phyloP scores from a whole-genome alignment of 352 stramenopile species.

The Globisporangium paroecandrum region DNA sequence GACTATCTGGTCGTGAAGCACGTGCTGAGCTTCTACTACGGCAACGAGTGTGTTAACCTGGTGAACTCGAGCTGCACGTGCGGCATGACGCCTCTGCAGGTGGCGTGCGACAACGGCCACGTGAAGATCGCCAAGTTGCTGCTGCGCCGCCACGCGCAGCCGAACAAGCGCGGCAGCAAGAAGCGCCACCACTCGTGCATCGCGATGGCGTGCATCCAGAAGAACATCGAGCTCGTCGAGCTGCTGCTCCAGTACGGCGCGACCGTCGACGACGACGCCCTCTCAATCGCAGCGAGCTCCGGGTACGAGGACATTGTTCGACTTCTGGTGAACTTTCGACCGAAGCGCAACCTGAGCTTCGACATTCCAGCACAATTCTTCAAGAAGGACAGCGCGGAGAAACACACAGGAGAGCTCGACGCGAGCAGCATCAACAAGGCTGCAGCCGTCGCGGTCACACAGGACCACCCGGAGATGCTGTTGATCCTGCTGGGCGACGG shows the following conservation, averaged over 20 bases:
- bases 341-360: conserved; percentile 19
- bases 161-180: conserved; percentile 43
- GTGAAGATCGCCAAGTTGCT: conserved; percentile 56
- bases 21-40: conserved; percentile 63
- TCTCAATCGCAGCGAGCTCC: conserved; percentile 38
- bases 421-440: conserved; percentile 35
- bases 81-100: conserved; percentile 67
- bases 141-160: conserved; percentile 52
- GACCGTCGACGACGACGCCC: conserved; percentile 52
- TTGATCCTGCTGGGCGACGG: conserved; percentile 50
- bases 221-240: conserved; percentile 44
- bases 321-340: conserved; percentile 29
- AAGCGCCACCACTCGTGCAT: conserved; percentile 45
- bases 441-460: conserved; percentile 41
- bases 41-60: conserved; percentile 50
- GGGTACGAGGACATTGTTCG: conserved; percentile 43
- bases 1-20: conserved; percentile 71
- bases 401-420: conserved; percentile 31
- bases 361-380: conserved; percentile 26
- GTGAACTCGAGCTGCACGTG: conserved; percentile 67
- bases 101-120: conserved; percentile 57
- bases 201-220: conserved; percentile 43
- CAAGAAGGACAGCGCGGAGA: conserved; percentile 17
- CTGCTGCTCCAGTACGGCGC: conserved; percentile 63
- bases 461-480: conserved; percentile 42